Percentiles rank a stretch among this genome's conserved stretches.
Evolutionary conservation across 495 filamentous ascomycete species (phyloP).

Genomic region (Daldinia bambusicola): DNA sequence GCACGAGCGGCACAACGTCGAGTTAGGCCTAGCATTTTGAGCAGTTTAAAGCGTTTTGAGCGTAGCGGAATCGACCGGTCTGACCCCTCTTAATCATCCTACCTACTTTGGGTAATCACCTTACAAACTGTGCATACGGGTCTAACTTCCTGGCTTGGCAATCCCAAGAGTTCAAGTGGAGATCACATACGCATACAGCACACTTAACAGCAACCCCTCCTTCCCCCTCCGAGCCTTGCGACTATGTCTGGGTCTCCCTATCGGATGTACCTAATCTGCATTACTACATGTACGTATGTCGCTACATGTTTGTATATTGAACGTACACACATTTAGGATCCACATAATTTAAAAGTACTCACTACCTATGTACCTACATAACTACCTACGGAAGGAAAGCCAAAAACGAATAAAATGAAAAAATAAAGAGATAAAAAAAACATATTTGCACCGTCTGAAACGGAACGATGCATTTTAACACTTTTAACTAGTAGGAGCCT

Average conservation of each 20-base stretch:
- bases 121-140: constrained; percentile 32
- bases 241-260: background rate
- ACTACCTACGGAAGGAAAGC: too few relatives aligned
- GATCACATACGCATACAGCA: constrained; percentile 3
- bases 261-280: constrained; percentile 12
- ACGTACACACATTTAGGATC: background rate
- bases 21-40: background rate
- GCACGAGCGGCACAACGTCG: constrained; percentile 17
- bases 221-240: constrained; percentile 24
- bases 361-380: constrained; percentile 17
- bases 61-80: constrained; percentile 30
- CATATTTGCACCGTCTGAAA: constrained; percentile 5
- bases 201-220: constrained; percentile 31
- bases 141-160: constrained; percentile 38
- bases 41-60: background rate
- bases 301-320: constrained; percentile 1
- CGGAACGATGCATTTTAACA: constrained; percentile 1
- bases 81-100: constrained; percentile 9
- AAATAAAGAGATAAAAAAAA: constrained; percentile 1
- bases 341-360: constrained; percentile 1
- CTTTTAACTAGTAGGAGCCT: background rate
- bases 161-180: constrained; percentile 37
- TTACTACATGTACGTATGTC: background rate
- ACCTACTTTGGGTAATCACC: constrained; percentile 23
- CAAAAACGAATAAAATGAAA: too few relatives aligned